Evolutionary conservation across 257 asterid species (phyloP), one percentile per base, ranked within the genome.

Genomic region (Leonotis leonurus): DNA sequence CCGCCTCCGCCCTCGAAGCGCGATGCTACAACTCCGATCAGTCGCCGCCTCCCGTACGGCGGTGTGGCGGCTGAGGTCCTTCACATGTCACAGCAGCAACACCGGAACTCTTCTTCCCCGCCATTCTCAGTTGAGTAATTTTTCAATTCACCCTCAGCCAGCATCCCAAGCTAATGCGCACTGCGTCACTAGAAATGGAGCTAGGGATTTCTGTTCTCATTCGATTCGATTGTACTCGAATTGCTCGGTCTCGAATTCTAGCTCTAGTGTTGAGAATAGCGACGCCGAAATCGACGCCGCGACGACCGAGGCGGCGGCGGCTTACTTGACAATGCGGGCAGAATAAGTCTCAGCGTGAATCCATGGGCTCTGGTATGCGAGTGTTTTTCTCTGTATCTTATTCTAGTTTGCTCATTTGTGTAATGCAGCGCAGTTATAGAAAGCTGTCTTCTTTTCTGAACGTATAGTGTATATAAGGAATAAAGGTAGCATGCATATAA

Each of bases 321-420:
- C 25, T 12, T 44, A 26, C 33, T 67, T 7, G 35, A 63, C 73
- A 54, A 49, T 70, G 64, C 67, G 71, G 18, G 99, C 95, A 86
- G 76, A 92, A 89, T 54, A 92, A 89, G 83, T 66, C 89, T 50
- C 96, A 89, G 85, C 95, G 99, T 24, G 99, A 92, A 86, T 71
- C 93, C 27, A 89, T 80, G 74, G 99, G 99, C 75, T 92, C 99
- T 53, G 97, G 97, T 89, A 73, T 56, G 83, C 45, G 4, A 46
- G 25, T 60, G 6, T 30, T 44, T 43, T 49, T 4, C 51, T 16
- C 18, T 39, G 16, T 21, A 30, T 59, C 56, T 41, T 8, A 8
- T 18, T 41, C 56, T 4, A 39, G 6, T 18, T 71, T 46, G 50
- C 20, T n/a, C n/a, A 5, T 7, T 41, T 18, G 4, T 53, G 40